These are phyloP conservation scores for Prinsepia uniflora DNA, from an alignment of 306 rosid species.

Conservation along the genomic window DNA sequence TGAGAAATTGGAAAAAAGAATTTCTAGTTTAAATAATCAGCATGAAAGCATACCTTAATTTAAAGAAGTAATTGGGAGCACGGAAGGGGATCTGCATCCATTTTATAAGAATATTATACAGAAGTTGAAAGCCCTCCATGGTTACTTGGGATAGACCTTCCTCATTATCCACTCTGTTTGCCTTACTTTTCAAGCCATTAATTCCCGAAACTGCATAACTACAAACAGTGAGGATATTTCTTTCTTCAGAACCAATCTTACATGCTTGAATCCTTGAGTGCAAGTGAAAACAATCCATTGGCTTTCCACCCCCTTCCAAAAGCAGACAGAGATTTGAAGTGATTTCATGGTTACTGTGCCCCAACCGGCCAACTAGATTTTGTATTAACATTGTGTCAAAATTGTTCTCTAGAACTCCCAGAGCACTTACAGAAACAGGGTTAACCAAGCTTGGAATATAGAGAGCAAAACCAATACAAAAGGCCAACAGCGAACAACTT, in stretches of 20 bases:
- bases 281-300: conserved; percentile 32
- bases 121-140: conserved; percentile 30
- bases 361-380: conserved; percentile 39
- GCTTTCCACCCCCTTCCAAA: conserved; percentile 26
- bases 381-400: conserved; percentile 31
- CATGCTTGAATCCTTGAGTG: conserved; percentile 24
- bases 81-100: conserved; percentile 50
- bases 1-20: neutral
- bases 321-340: conserved; percentile 38
- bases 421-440: conserved; percentile 4
- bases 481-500: conserved; percentile 56
- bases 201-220: conserved; percentile 35
- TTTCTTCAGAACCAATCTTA: conserved; percentile 29
- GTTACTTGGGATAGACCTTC: conserved; percentile 26
- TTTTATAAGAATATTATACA: conserved; percentile 28
- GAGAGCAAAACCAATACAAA: conserved; percentile 41
- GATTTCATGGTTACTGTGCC: conserved; percentile 39
- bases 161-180: conserved; percentile 9
- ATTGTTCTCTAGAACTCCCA: conserved; percentile 18
- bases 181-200: conserved; percentile 28
- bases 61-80: conserved; percentile 52
- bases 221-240: conserved; percentile 37
- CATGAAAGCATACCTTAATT: conserved; percentile 41
- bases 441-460: conserved; percentile 29
- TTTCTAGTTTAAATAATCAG: neutral